phyloP scores from a whole-genome alignment of 2,329 filamentous ascomycete genomes.

The Talaromyces sp. region DNA sequence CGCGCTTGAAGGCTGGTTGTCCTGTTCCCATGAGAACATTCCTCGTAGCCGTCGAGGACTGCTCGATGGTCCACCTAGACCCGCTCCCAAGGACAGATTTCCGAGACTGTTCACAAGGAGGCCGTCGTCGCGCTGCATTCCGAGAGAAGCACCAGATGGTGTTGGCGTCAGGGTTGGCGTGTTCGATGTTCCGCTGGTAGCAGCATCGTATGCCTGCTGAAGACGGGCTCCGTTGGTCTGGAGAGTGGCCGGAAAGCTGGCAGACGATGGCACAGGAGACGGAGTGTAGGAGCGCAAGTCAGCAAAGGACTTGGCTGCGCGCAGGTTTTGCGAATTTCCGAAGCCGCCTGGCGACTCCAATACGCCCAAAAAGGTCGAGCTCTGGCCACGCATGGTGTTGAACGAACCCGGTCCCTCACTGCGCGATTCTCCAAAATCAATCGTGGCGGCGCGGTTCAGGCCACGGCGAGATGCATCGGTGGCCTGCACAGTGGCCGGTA shows the following conservation, averaged over 20 bases:
- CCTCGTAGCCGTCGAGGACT: constrained; percentile 57
- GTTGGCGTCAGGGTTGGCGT: constrained; percentile 64
- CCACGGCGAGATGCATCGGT: constrained; percentile 75
- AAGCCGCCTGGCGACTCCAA: constrained; percentile 69
- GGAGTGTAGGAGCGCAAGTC: constrained; percentile 93
- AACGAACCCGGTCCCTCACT: constrained; percentile 69
- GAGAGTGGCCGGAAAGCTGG: constrained; percentile 72
- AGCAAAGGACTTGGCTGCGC: constrained; percentile 93
- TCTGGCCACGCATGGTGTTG: constrained; percentile 67
- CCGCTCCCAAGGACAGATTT: constrained; percentile 54
- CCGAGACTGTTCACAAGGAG: constrained; percentile 60
- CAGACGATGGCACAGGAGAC: constrained; percentile 83
- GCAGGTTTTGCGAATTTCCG: constrained; percentile 71
- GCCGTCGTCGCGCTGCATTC: constrained; percentile 51
- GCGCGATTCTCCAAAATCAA: constrained; percentile 83
- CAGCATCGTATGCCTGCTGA: constrained; percentile 53
- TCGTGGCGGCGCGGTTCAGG: constrained; percentile 90
- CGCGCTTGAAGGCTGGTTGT: constrained; percentile 37
- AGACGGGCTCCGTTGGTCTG: constrained; percentile 59
- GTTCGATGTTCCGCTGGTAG: constrained; percentile 54
- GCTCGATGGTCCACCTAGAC: constrained; percentile 39
- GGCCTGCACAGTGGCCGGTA: constrained; percentile 56
- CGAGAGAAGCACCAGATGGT: constrained; percentile 44
- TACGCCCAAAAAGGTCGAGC: constrained; percentile 75
- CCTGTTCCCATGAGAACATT: constrained; percentile 58